Percentiles rank a stretch among this genome's conserved stretches.
These are phyloP conservation scores for Volutella citrinella DNA, from an alignment of 2,329 filamentous ascomycete species.

Conservation along the genomic window DNA sequence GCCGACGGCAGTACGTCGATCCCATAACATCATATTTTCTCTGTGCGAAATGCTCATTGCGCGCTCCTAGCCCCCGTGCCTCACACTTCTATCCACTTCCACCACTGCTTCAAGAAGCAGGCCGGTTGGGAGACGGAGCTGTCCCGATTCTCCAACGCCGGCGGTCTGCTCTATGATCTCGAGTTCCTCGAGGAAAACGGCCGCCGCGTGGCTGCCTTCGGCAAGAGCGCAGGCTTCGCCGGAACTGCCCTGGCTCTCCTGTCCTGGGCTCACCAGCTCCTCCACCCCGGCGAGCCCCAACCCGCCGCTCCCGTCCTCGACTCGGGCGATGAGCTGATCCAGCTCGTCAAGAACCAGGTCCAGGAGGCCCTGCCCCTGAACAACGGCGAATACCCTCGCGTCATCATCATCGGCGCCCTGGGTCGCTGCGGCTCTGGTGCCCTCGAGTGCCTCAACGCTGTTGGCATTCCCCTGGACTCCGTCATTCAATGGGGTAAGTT, in stretches of 20 bases:
- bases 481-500: conserved; percentile 59
- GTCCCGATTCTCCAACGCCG: conserved; percentile 71
- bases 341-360: too few species aligned
- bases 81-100: conserved; percentile 54
- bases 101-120: conserved; percentile 73
- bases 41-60: background rate
- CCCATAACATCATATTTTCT: conserved; percentile 8
- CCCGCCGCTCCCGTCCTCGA: conserved; percentile 40
- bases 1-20: conserved; percentile 57
- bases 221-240: conserved; percentile 74
- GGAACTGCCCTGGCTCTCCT: conserved; percentile 71
- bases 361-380: conserved; percentile 49
- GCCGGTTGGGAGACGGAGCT: conserved; percentile 74
- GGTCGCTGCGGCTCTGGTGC: conserved; percentile 83
- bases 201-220: conserved; percentile 68
- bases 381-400: conserved; percentile 65
- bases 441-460: conserved; percentile 72
- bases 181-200: conserved; percentile 79
- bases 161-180: conserved; percentile 69
- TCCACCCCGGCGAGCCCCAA: conserved; percentile 64
- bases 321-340: conserved; percentile 47
- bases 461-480: conserved; percentile 47
- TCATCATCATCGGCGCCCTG: conserved; percentile 82
- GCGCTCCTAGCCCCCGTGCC: conserved; percentile 1
- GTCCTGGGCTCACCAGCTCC: conserved; percentile 81